Base-by-base conservation (phyloP, 352 stramenopile genomes). In the Globisporangium orthogonon region DNA sequence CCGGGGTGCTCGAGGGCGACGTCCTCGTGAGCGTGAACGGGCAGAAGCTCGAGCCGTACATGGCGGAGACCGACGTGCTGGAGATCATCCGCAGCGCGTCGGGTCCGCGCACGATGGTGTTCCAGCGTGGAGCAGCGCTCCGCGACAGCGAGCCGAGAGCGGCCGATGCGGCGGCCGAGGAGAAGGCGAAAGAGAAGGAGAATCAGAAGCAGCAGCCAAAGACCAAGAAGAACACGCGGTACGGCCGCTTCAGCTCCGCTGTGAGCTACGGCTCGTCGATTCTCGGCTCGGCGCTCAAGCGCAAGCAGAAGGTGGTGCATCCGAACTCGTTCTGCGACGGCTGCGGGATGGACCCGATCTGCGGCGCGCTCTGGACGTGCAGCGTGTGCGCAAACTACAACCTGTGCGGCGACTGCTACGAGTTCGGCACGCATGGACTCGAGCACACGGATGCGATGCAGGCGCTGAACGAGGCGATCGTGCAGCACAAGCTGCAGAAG, bases 401-500 rank as follows among this genome's bases (percentile, higher is more conserved):
- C 6, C 53, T 93, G 29, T 93, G 83, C 52, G 73, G 31, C 23
- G 67, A 85, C 7, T 93, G 83, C 61, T 93, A 93, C 54, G 70
- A 86, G 48, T 56, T 73, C 48, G 83, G 83, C 14, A 85, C 70
- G 2, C 83, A 93, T 56, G 83, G 83, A 7, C 77, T 89, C 66
- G 83, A 93, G 56, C 82, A 86, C 58, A 74, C 78, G 30, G 71
- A 87, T 3, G 73, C 78, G 41, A 86, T 89, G 69, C 73, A 87
- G 61, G 60, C 67, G 49, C 67, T 91, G 37, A 80, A 78, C 39
- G 78, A 91, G 63, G 76, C 80, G 37, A 78, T 86, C 55, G 78
- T 88, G 52, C 71, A 84, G 58, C 74, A 75, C 64, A 87, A 88
- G 50, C 59, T 93, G 30, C 64, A 78, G 62, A 85, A 88, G 60